These are phyloP conservation scores for Casaregolazyma suthepensis DNA, from an alignment of 1,139 yeast species.

Conservation along the genomic window DNA sequence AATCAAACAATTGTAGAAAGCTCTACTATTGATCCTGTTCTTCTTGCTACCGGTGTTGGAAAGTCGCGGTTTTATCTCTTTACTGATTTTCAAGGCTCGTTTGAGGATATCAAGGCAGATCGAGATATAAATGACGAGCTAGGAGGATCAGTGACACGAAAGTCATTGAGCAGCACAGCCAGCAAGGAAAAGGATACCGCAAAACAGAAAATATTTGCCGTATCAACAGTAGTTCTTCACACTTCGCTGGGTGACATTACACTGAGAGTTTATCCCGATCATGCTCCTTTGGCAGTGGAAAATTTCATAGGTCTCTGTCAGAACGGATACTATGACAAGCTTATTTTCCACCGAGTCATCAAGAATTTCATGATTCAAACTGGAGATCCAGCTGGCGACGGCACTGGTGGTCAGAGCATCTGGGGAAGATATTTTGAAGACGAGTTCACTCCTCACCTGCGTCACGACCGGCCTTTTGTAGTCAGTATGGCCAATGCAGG, in stretches of 20 bases:
- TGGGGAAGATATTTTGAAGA: constrained; percentile 41
- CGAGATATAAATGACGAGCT: constrained; percentile 16
- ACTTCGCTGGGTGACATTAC: constrained; percentile 45
- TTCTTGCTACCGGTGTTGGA: constrained; percentile 34
- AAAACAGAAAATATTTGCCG: constrained; percentile 1
- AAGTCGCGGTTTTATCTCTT: constrained; percentile 35
- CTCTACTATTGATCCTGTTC: constrained; percentile 31
- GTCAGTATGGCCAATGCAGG: constrained; percentile 63
- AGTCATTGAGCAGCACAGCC: constrained; percentile 13
- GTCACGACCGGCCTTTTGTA: constrained; percentile 40
- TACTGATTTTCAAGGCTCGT: constrained; percentile 23
- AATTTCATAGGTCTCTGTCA: constrained; percentile 39
- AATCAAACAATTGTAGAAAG: constrained; percentile 37
- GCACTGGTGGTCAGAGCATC: constrained; percentile 44
- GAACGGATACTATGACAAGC: constrained; percentile 38
- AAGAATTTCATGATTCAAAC: constrained; percentile 48
- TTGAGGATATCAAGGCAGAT: constrained; percentile 17
- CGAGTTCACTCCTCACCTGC: constrained; percentile 37
- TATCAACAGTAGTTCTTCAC: constrained; percentile 31
- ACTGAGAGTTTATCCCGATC: constrained; percentile 34
- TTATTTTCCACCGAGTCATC: constrained; percentile 45
- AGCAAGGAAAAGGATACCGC: constrained; percentile 10
- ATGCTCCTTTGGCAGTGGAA: constrained; percentile 42
- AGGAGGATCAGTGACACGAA: constrained; percentile 11
- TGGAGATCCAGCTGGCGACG: constrained; percentile 48